These are phyloP conservation scores for Candida bentonensis DNA, from an alignment of 805 yeast genomes.

Conservation along the genomic window DNA sequence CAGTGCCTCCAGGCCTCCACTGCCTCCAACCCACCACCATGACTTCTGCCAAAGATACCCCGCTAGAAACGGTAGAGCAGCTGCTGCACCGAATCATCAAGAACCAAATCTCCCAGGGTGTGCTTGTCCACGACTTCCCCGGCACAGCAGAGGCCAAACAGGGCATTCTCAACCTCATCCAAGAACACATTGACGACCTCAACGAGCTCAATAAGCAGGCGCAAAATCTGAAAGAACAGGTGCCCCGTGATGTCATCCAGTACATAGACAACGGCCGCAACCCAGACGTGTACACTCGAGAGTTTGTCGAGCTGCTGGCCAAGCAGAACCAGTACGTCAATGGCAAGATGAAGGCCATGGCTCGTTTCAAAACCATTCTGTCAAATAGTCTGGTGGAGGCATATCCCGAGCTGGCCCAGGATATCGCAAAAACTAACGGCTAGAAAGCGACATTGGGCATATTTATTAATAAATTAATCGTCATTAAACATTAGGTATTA, in stretches of 20 bases:
- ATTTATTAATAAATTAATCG: conserved; percentile 1
- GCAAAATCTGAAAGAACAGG: conserved; percentile 6
- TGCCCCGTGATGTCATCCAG: conserved; percentile 71
- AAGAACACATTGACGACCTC: conserved; percentile 10
- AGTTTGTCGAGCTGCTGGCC: conserved; percentile 87
- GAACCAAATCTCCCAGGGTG: conserved; percentile 77
- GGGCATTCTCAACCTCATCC: conserved; percentile 27
- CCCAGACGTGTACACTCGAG: conserved; percentile 94
- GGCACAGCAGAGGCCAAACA: conserved; percentile 71
- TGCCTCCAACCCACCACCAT: too few species aligned
- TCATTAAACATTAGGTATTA: neutral
- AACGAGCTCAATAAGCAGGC: conserved; percentile 7
- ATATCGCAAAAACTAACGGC: conserved; percentile 23
- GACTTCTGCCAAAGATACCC: conserved; percentile 1
- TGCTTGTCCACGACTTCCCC: conserved; percentile 83
- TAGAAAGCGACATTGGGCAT: neutral
- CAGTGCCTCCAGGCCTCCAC: too few species aligned
- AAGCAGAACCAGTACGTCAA: conserved; percentile 76
- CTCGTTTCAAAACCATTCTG: conserved; percentile 43
- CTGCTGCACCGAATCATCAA: conserved; percentile 48
- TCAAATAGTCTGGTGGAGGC: conserved; percentile 59
- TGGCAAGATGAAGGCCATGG: conserved; percentile 67
- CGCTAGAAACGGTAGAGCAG: conserved; percentile 15
- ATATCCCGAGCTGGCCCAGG: conserved; percentile 58
- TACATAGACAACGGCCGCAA: conserved; percentile 94